These are phyloP conservation scores for Talaromyces sp. DNA, from an alignment of 2,329 filamentous ascomycete genomes.

Conservation along the genomic window DNA sequence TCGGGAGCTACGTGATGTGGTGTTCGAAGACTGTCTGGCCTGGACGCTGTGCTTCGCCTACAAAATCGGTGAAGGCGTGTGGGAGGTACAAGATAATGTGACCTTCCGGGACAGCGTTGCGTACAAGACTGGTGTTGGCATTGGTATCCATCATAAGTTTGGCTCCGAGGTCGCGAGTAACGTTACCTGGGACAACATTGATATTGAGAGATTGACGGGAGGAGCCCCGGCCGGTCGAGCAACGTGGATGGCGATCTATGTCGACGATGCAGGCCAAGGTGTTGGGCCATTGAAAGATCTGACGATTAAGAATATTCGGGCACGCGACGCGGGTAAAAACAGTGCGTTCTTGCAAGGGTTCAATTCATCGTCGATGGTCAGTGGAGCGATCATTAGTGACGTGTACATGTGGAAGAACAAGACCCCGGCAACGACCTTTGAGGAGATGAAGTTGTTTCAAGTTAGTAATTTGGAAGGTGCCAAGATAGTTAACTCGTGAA, in stretches of 20 bases:
- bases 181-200: neutral
- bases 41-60: neutral
- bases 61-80: neutral
- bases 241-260: neutral
- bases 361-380: neutral
- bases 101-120: neutral
- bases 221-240: neutral
- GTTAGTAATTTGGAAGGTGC: neutral
- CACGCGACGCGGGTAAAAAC: neutral
- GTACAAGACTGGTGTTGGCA: neutral
- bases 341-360: neutral
- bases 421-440: neutral
- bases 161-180: neutral
- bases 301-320: neutral
- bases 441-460: neutral
- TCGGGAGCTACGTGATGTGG: neutral
- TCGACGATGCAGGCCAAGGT: neutral
- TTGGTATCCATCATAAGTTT: neutral
- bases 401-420: neutral
- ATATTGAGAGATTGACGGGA: neutral
- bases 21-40: neutral
- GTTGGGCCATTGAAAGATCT: neutral
- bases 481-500: neutral
- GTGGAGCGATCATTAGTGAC: neutral
- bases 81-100: neutral